Evolutionary conservation across 768 basidiomycete species (phyloP).

Genomic region (Boletus rubropictus): DNA sequence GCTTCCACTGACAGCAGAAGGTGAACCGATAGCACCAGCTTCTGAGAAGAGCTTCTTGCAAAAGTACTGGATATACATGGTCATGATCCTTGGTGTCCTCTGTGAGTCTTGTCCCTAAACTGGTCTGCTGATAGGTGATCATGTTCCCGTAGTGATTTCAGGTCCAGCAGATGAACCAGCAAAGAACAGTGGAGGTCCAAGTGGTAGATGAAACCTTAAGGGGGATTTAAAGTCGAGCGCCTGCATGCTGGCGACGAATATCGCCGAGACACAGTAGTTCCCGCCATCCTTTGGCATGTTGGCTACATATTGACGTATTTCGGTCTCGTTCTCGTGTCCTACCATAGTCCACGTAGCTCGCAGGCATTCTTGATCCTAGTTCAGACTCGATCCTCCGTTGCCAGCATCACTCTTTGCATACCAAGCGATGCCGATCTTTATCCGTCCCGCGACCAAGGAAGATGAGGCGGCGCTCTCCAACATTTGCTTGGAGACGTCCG

Average conservation of each 20-base stretch:
- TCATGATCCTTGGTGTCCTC: slow-evolving; percentile 50
- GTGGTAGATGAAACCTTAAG: slow-evolving; percentile 18
- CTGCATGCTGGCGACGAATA: background rate
- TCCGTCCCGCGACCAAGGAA: slow-evolving; percentile 50
- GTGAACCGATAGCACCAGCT: slow-evolving; percentile 52
- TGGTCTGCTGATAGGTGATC: background rate
- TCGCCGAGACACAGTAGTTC: slow-evolving; percentile 1
- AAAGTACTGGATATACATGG: slow-evolving; percentile 88
- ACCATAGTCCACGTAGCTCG: slow-evolving; percentile 1
- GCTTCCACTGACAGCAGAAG: no score
- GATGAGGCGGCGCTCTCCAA: slow-evolving; percentile 56
- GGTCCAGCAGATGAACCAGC: slow-evolving; percentile 28
- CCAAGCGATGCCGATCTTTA: slow-evolving; percentile 34
- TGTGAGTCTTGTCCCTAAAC: slow-evolving; percentile 37
- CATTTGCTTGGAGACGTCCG: slow-evolving; percentile 71
- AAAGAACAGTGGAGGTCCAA: slow-evolving; percentile 15
- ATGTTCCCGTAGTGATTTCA: slow-evolving; percentile 21
- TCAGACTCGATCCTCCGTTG: background rate
- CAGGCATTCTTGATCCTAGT: background rate
- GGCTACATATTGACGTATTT: slow-evolving; percentile 14
- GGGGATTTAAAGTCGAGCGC: background rate
- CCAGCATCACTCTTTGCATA: background rate
- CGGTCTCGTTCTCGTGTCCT: background rate
- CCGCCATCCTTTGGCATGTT: slow-evolving; percentile 1
- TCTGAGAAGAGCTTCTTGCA: slow-evolving; percentile 77